These are phyloP conservation scores for Diaporthe citri DNA, from an alignment of 2,329 filamentous ascomycete species.

Conservation along the genomic window DNA sequence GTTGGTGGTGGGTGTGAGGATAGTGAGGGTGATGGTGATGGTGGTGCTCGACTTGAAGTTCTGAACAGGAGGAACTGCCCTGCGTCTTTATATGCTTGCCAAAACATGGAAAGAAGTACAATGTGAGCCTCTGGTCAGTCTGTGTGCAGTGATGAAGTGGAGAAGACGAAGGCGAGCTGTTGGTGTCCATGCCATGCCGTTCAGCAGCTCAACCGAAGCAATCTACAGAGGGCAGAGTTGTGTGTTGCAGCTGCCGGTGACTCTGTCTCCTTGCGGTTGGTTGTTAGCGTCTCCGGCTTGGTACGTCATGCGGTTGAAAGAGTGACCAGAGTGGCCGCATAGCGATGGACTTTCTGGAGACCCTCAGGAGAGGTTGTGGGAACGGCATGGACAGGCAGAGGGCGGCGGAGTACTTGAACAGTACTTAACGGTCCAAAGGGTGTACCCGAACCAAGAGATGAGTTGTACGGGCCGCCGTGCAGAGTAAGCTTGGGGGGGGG, in stretches of 20 bases:
- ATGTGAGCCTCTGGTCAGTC: slow-evolving; percentile 37
- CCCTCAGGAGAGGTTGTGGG: slow-evolving; percentile 29
- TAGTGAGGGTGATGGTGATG: slow-evolving; percentile 34
- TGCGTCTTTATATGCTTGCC: slow-evolving; percentile 38
- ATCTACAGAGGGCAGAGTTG: slow-evolving; percentile 30
- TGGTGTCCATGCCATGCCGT: slow-evolving; percentile 33
- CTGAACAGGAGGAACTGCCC: slow-evolving; percentile 22
- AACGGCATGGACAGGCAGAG: slow-evolving; percentile 26
- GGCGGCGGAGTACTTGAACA: slow-evolving; percentile 32
- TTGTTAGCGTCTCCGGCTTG: slow-evolving; percentile 37
- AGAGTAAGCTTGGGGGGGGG: slow-evolving; percentile 17
- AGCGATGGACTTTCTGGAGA: slow-evolving; percentile 15
- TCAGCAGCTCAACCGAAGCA: slow-evolving; percentile 23
- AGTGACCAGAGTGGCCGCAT: slow-evolving; percentile 34
- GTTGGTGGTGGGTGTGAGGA: slow-evolving; percentile 1
- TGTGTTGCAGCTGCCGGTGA: slow-evolving; percentile 25
- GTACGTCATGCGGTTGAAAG: slow-evolving; percentile 37
- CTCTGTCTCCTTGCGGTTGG: slow-evolving; percentile 32
- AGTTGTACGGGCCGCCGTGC: slow-evolving; percentile 37
- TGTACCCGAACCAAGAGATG: slow-evolving; percentile 35
- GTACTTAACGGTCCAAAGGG: slow-evolving; percentile 37
- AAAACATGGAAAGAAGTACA: slow-evolving; percentile 34
- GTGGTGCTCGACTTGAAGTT: slow-evolving; percentile 28
- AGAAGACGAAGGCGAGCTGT: slow-evolving; percentile 33
- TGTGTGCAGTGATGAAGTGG: slow-evolving; percentile 35